Percentiles rank a stretch among this genome's conserved stretches.
Conservation (phyloP, 768 basidiomycete genomes). For the Hygrocybe punicea region DNA sequence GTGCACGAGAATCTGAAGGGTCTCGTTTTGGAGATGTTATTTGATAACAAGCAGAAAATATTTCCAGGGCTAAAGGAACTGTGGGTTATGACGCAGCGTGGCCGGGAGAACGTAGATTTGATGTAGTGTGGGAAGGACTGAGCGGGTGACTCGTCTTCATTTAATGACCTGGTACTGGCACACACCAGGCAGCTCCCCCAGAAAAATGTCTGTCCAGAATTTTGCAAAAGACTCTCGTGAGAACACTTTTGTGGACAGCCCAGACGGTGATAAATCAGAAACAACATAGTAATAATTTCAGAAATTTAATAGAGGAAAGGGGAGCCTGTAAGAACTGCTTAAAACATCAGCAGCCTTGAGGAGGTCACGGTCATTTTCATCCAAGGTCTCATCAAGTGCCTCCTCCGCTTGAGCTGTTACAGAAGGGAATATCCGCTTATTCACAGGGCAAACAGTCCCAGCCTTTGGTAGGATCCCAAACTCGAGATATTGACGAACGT, state of each 20-base stretch:
- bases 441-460: constrained; percentile 40
- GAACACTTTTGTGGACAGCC: too few relatives aligned
- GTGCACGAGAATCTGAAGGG: background rate
- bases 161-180: too few relatives aligned
- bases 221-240: too few relatives aligned
- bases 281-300: too few relatives aligned
- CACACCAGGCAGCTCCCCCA: too few relatives aligned
- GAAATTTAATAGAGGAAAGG: background rate
- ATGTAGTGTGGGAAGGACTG: constrained; percentile 1
- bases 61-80: background rate
- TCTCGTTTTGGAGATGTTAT: background rate
- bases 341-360: background rate
- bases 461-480: constrained; percentile 39
- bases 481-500: constrained; percentile 40
- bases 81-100: background rate
- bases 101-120: background rate
- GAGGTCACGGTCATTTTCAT: background rate
- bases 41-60: background rate
- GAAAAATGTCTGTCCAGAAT: too few relatives aligned
- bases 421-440: constrained; percentile 23
- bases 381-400: background rate
- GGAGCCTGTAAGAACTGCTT: background rate
- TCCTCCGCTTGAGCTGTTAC: background rate
- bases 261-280: too few relatives aligned
- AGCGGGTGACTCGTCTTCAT: too few relatives aligned